Conservation (phyloP, 805 yeast genomes). For the Lachancea nothofagi region DNA sequence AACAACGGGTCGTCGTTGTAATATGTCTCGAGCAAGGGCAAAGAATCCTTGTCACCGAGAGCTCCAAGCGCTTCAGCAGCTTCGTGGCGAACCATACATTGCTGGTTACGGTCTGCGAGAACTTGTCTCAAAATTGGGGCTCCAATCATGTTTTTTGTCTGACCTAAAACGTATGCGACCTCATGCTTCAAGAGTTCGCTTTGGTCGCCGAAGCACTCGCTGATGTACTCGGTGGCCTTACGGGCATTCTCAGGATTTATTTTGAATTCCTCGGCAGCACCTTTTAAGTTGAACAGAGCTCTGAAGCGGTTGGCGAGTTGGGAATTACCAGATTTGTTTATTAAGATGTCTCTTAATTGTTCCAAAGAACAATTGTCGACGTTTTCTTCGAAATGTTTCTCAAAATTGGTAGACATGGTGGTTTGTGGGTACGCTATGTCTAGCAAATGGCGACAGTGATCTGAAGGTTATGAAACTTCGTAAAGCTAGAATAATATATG, state of each 20-base stretch:
- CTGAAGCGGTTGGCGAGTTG: slow-evolving; percentile 85
- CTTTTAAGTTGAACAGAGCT: slow-evolving; percentile 86
- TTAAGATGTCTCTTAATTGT: slow-evolving; percentile 63
- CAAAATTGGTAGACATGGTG: slow-evolving; percentile 35
- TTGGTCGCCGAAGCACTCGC: slow-evolving; percentile 72
- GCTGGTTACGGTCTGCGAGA: slow-evolving; percentile 62
- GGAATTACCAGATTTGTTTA: slow-evolving; percentile 59
- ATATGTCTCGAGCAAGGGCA: slow-evolving; percentile 60
- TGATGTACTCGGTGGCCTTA: slow-evolving; percentile 72
- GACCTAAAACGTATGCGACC: slow-evolving; percentile 95
- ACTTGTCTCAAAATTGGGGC: slow-evolving; percentile 72
- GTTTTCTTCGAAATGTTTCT: slow-evolving; percentile 33
- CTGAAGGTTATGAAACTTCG: background rate
- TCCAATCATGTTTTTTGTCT: slow-evolving; percentile 77
- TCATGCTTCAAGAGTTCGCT: slow-evolving; percentile 94
- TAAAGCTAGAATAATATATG: no score
- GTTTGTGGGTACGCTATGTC: background rate
- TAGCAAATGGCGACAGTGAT: no score
- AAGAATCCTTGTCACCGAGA: slow-evolving; percentile 70
- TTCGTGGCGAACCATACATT: slow-evolving; percentile 96
- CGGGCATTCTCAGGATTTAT: slow-evolving; percentile 49
- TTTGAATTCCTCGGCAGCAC: slow-evolving; percentile 70
- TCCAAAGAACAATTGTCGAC: slow-evolving; percentile 45
- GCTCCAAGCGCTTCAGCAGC: slow-evolving; percentile 99
- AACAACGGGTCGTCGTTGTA: slow-evolving; percentile 67